These are phyloP conservation scores for Phoma sp. DNA, from an alignment of 2,329 filamentous ascomycete species.

Conservation along the genomic window DNA sequence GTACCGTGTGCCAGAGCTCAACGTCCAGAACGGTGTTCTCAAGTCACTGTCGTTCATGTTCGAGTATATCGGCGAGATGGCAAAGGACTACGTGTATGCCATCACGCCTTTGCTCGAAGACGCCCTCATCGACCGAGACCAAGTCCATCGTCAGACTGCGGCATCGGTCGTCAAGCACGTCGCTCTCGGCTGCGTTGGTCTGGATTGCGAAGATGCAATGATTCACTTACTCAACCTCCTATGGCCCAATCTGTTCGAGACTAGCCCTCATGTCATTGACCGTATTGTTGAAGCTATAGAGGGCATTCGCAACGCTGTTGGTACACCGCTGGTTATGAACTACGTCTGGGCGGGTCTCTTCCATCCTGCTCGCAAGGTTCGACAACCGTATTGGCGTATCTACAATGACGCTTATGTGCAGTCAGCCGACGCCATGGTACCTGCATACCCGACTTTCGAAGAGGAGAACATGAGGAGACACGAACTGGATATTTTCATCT, in stretches of 20 bases:
- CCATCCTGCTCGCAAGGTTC: constrained; percentile 93
- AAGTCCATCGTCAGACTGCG: constrained; percentile 96
- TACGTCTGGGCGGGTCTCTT: constrained; percentile 98
- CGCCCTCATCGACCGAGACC: constrained; percentile 95
- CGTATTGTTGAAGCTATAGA: constrained; percentile 97
- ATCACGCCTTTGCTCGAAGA: constrained; percentile 96
- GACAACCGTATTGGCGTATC: constrained; percentile 92
- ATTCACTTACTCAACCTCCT: constrained; percentile 94
- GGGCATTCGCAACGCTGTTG: constrained; percentile 90
- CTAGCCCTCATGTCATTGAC: constrained; percentile 97
- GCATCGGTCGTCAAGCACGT: constrained; percentile 98
- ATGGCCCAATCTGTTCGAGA: constrained; percentile 97
- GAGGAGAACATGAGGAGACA: constrained; percentile 80
- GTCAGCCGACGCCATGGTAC: constrained; percentile 90
- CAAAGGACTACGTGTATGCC: constrained; percentile 98
- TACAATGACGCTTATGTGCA: constrained; percentile 98
- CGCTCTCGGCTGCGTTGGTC: constrained; percentile 92
- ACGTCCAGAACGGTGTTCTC: constrained; percentile 97
- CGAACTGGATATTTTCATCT: constrained; percentile 84
- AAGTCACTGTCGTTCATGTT: constrained; percentile 97
- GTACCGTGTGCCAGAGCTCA: constrained; percentile 96
- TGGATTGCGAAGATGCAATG: constrained; percentile 98
- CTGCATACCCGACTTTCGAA: constrained; percentile 88
- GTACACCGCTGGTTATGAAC: constrained; percentile 91
- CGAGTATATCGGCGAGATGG: constrained; percentile 99